Conservation (phyloP, 768 basidiomycete species). For the Auricularia auricula-judae region DNA sequence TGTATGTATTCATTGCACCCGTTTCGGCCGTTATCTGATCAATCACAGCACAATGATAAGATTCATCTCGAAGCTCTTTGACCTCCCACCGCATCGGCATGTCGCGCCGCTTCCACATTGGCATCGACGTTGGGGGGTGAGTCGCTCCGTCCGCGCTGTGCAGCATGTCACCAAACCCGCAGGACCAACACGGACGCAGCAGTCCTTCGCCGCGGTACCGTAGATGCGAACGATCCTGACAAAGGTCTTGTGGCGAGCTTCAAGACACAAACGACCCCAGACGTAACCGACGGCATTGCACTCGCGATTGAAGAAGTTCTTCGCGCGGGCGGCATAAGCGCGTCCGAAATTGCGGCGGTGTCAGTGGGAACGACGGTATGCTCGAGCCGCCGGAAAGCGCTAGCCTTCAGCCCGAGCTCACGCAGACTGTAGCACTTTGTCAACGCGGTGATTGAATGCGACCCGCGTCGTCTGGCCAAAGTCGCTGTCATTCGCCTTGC, state of each 20-base stretch:
- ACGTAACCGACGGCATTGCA: constrained; percentile 51
- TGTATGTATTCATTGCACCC: no score
- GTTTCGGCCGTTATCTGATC: no score
- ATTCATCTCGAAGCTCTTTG: no score
- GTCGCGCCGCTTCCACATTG: constrained; percentile 6
- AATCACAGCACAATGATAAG: no score
- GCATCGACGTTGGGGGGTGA: constrained; percentile 13
- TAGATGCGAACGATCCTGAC: constrained; percentile 18
- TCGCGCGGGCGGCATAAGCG: constrained; percentile 23
- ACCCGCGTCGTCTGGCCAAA: constrained; percentile 38
- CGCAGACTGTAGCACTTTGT: constrained; percentile 31
- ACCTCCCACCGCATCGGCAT: background rate
- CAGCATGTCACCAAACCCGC: constrained; percentile 10
- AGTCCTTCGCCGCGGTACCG: constrained; percentile 22
- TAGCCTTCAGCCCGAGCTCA: constrained; percentile 4
- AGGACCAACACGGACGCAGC: constrained; percentile 31
- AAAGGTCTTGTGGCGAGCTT: constrained; percentile 27
- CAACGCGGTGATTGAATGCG: constrained; percentile 50
- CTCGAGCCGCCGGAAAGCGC: background rate
- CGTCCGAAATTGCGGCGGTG: constrained; percentile 33
- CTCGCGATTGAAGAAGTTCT: constrained; percentile 37
- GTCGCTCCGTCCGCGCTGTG: background rate
- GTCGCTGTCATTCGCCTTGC: constrained; percentile 58
- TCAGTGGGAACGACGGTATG: constrained; percentile 52
- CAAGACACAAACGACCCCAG: constrained; percentile 45